Conservation (phyloP, 441 rosid species). For the Geranium incanum region DNA sequence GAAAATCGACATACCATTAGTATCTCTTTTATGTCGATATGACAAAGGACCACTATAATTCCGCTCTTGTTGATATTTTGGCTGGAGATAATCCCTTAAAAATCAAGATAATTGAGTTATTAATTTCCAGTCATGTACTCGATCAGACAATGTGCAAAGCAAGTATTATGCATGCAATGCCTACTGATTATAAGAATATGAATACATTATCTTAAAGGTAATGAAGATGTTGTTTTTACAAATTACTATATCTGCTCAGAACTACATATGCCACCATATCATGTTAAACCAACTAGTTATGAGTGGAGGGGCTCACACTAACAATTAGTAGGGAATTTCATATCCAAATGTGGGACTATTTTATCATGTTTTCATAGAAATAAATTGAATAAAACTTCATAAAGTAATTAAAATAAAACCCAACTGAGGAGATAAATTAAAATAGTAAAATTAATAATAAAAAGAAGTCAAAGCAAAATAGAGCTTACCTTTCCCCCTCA, state of each 20-base stretch:
- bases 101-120: conserved; percentile 20
- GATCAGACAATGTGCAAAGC: conserved; percentile 6
- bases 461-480: conserved; percentile 16
- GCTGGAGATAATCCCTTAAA: conserved; percentile 58
- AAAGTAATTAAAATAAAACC: neutral
- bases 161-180: neutral
- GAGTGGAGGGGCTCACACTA: neutral
- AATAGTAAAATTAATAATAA: conserved; percentile 5
- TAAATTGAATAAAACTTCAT: neutral
- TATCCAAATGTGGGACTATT: conserved; percentile 4
- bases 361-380: neutral
- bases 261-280: neutral
- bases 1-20: conserved; percentile 39
- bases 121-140: conserved; percentile 17
- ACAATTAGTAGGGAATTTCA: neutral
- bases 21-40: conserved; percentile 57
- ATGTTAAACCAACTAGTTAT: neutral
- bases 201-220: neutral
- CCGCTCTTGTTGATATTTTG: conserved; percentile 58
- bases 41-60: conserved; percentile 70
- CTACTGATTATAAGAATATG: neutral
- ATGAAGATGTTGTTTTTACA: too few species aligned
- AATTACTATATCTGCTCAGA: neutral
- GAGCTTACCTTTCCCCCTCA: conserved; percentile 63
- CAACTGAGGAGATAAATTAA: neutral